These are phyloP conservation scores for Helicocarpus griseus DNA, from an alignment of 2,329 filamentous ascomycete genomes.

Conservation along the genomic window DNA sequence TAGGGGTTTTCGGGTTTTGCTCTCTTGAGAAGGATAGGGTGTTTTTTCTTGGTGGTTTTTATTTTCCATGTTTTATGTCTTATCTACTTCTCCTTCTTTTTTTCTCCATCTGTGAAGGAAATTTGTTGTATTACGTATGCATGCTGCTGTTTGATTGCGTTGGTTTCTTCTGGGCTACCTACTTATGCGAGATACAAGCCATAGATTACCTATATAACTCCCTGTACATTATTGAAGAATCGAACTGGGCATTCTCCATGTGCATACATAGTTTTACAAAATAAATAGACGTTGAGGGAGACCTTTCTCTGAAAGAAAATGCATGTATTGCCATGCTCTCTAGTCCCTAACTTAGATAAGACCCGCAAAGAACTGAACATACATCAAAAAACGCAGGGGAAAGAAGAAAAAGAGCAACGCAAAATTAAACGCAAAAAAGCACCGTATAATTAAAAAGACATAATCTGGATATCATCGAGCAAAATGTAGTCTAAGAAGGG, in stretches of 20 bases:
- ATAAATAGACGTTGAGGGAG: too few species aligned
- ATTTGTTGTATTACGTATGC: neutral
- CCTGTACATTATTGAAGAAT: neutral
- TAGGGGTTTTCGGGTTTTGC: neutral
- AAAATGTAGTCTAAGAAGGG: neutral
- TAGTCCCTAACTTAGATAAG: neutral
- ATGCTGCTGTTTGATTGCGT: neutral
- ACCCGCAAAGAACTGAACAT: too few species aligned
- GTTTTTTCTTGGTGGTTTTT: neutral
- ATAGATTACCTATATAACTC: too few species aligned
- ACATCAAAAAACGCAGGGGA: neutral
- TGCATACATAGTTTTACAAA: too few species aligned
- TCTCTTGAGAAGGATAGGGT: neutral
- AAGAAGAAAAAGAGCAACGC: neutral
- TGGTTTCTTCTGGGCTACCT: neutral
- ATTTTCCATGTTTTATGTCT: neutral
- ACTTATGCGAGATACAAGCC: neutral
- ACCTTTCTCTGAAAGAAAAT: too few species aligned
- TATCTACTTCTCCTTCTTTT: neutral
- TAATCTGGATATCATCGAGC: slow-evolving; percentile 18
- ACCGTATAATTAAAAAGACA: slow-evolving; percentile 9
- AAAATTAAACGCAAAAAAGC: neutral
- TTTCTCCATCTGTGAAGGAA: neutral
- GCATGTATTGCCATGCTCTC: neutral
- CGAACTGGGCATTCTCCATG: too few species aligned